phyloP scores from a whole-genome alignment of 306 rosid species.

The Quercus alba region DNA sequence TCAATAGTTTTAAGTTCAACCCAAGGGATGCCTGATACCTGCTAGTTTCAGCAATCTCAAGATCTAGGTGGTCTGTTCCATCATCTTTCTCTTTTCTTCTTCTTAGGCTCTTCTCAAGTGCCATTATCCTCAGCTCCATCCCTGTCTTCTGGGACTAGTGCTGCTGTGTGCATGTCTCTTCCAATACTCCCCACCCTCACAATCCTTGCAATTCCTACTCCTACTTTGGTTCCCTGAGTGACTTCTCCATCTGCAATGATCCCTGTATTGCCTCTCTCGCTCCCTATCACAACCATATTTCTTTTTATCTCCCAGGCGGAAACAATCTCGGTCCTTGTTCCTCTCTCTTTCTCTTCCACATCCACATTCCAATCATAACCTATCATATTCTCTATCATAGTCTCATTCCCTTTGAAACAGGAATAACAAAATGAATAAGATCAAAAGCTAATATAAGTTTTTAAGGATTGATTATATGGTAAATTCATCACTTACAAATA shows the following conservation, averaged over 20 bases:
- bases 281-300: constrained; percentile 68
- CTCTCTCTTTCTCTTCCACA: constrained; percentile 30
- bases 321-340: constrained; percentile 52
- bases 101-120: constrained; percentile 63
- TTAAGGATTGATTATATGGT: background rate
- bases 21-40: constrained; percentile 74
- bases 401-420: constrained; percentile 72
- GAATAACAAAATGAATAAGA: background rate
- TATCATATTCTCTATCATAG: constrained; percentile 74
- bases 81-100: constrained; percentile 64
- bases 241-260: constrained; percentile 84
- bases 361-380: background rate
- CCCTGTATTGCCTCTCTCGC: constrained; percentile 74
- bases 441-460: background rate
- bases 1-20: constrained; percentile 64
- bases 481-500: background rate
- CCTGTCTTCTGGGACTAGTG: constrained; percentile 68
- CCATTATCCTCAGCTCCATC: constrained; percentile 56
- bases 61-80: constrained; percentile 84
- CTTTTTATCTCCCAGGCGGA: constrained; percentile 57
- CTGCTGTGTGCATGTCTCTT: constrained; percentile 72
- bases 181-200: constrained; percentile 62
- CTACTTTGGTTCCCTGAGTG: constrained; percentile 82
- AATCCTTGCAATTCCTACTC: constrained; percentile 75
- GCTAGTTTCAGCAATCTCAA: constrained; percentile 82